Conservation (phyloP, 2,329 filamentous ascomycete genomes). For the Onygenales sp. region DNA sequence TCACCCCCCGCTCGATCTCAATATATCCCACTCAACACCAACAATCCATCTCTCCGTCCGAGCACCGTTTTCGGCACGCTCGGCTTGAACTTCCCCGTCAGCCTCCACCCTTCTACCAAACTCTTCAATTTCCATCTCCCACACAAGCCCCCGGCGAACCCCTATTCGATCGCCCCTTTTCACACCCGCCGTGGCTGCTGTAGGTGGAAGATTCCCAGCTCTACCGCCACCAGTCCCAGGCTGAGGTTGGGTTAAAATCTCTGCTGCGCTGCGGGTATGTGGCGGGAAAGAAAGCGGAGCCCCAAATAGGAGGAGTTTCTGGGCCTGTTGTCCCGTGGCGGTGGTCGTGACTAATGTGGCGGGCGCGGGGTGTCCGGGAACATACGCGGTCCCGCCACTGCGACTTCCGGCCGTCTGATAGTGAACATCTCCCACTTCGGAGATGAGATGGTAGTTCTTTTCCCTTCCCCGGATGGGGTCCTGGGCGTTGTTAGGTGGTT, state of each 20-base stretch:
- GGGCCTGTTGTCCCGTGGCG: neutral
- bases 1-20: neutral
- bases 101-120: neutral
- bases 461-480: neutral
- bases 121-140: conserved; percentile 24
- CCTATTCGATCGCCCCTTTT: conserved; percentile 16
- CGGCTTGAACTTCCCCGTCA: neutral
- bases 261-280: neutral
- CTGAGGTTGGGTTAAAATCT: conserved; percentile 3
- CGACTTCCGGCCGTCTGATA: neutral
- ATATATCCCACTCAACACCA: conserved; percentile 32
- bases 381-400: neutral
- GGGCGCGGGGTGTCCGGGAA: conserved; percentile 7
- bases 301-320: conserved; percentile 8
- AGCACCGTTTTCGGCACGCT: neutral
- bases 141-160: conserved; percentile 23
- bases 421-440: neutral
- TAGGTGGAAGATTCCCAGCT: too few relatives aligned
- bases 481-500: neutral
- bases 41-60: conserved; percentile 23
- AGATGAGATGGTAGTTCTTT: conserved; percentile 3
- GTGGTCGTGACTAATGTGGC: conserved; percentile 1
- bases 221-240: too few relatives aligned
- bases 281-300: conserved; percentile 1
- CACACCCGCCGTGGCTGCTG: neutral